Evolutionary conservation across 371 early-diverging fungal genomes (phyloP).

Genomic region (Phascolomyces articulosus): DNA sequence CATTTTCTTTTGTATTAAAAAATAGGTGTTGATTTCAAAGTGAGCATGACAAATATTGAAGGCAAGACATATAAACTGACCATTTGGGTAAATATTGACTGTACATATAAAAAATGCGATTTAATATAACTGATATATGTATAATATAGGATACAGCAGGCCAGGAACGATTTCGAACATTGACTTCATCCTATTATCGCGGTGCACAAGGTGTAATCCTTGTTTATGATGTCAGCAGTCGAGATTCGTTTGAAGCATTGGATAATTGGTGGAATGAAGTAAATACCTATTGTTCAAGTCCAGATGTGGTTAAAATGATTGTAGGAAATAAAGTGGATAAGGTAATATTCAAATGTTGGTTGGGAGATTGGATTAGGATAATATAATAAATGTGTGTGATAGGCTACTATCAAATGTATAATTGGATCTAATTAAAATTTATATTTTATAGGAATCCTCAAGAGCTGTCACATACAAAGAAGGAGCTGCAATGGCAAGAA

Average conservation of each 20-base stretch:
- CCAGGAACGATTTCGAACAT: conserved; percentile 99
- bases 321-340: conserved; percentile 98
- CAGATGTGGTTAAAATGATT: conserved; percentile 93
- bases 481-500: conserved; percentile 87
- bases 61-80: conserved; percentile 95
- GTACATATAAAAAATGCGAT: too few species aligned
- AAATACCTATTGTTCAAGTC: conserved; percentile 83
- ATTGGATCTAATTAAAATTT: background rate
- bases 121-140: too few species aligned
- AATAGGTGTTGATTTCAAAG: conserved; percentile 98
- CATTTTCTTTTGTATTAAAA: background rate
- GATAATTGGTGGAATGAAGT: conserved; percentile 94
- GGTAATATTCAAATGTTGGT: conserved; percentile 33
- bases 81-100: conserved; percentile 78
- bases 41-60: conserved; percentile 90
- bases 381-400: too few species aligned
- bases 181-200: conserved; percentile 98
- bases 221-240: conserved; percentile 96
- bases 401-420: background rate
- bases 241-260: conserved; percentile 90
- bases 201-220: conserved; percentile 99
- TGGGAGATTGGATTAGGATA: background rate
- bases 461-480: conserved; percentile 87
- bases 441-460: conserved; percentile 58
- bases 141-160: conserved; percentile 98